phyloP scores from a whole-genome alignment of 805 yeast species.

The Alloascoidea africana region DNA sequence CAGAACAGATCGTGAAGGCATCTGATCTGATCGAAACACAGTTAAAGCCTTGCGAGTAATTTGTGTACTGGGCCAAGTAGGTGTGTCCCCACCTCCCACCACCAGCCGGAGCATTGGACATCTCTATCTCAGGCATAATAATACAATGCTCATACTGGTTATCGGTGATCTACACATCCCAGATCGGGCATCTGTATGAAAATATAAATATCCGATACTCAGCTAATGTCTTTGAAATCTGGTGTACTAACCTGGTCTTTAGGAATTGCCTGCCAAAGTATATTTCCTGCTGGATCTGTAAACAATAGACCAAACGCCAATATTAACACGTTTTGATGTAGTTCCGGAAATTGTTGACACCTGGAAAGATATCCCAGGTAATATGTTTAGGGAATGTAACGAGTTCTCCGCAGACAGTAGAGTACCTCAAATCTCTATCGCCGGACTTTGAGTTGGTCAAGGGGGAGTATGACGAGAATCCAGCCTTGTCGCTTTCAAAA shows the following conservation, averaged over 20 bases:
- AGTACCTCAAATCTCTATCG: conserved; percentile 52
- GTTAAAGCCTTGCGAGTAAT: no score
- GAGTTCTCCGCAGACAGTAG: conserved; percentile 43
- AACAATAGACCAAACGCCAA: background rate
- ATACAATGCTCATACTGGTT: conserved; percentile 55
- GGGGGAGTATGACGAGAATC: conserved; percentile 63
- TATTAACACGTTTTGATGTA: conserved; percentile 14
- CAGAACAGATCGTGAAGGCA: no score
- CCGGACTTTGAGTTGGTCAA: conserved; percentile 61
- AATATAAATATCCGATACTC: background rate
- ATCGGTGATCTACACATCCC: conserved; percentile 89
- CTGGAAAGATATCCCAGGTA: conserved; percentile 79
- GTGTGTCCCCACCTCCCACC: no score
- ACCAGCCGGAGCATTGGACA: no score
- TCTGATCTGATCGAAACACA: no score
- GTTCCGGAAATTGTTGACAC: conserved; percentile 64
- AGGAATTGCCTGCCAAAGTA: conserved; percentile 32
- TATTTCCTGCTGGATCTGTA: conserved; percentile 7
- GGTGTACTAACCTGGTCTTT: conserved; percentile 6
- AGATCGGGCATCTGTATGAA: conserved; percentile 53
- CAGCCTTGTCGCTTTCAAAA: conserved; percentile 41
- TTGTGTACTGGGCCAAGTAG: no score
- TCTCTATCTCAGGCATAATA: no score
- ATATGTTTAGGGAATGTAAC: conserved; percentile 76
- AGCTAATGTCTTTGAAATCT: conserved; percentile 5